Evolutionary conservation across 208 protist genomes (phyloP), one percentile per base, ranked within the genome.

Genomic region (Herpetomonas samuelpessoai): DNA sequence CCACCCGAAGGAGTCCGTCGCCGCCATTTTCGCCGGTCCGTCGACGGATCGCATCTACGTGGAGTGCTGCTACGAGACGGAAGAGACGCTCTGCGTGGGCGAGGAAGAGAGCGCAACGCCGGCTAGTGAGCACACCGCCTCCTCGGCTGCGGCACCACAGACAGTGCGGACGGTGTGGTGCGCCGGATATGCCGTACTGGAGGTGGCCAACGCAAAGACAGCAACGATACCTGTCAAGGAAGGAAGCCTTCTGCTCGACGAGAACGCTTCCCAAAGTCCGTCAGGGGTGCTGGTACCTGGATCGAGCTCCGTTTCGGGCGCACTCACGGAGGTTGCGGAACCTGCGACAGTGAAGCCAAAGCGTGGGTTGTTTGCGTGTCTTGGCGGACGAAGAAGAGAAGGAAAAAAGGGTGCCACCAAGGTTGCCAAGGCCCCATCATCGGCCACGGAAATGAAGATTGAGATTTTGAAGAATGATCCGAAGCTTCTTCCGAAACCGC

Each of bases 41-140:
- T n/a, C 46, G 16, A 46, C 30, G 0, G 87, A 91, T 39, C 65
- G 68, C 26, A 66, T 93, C 16, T 93, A 86, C 50, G 68, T 93
- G 26, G 83, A 93, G 66, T 89, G 76, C 57, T 93, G 87, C 71
- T 93, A 86, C 63, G 83, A 87, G 45, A 74, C 64, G 4, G 12
- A 41, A 4, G 56, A 71, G 25, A 25, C 58, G 7, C 24, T 28
- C 12, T 22, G 54, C 18, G 22, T 14, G 38, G 48, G n/a, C n/a
- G n/a, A n/a, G n/a, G n/a, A n/a, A n/a, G n/a, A n/a, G n/a, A n/a
- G n/a, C n/a, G n/a, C n/a, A n/a, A n/a, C n/a, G n/a, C n/a, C 9
- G 12, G 47, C 27, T 10, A 12, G 12, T 14, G 68, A 62, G 18
- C 27, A 26, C 0, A 51, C 14, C 12, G 50, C 6, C 24, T 14